Percentiles rank a stretch among this genome's conserved stretches.
phyloP scores from a whole-genome alignment of 1,284 basidiomycete genomes.

The Cystobasidium sp. region DNA sequence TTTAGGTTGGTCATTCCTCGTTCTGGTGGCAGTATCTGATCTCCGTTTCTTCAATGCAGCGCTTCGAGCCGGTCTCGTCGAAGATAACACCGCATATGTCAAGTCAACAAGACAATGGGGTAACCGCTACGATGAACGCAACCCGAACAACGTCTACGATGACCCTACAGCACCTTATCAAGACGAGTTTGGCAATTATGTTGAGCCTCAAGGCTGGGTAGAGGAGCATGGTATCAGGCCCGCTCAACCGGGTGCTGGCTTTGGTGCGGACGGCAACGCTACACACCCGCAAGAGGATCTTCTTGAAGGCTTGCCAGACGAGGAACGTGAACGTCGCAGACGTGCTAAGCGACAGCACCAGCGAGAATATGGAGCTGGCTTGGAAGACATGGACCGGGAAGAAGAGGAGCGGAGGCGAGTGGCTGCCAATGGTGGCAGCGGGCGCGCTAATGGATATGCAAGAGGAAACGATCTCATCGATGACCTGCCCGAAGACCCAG shows the following conservation, averaged over 20 bases:
- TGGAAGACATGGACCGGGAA: constrained; percentile 35
- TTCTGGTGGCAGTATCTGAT: background rate
- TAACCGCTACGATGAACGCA: constrained; percentile 37
- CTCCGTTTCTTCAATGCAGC: background rate
- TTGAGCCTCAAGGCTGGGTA: constrained; percentile 21
- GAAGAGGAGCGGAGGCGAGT: constrained; percentile 23
- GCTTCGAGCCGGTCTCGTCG: constrained; percentile 39
- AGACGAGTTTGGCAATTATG: constrained; percentile 42
- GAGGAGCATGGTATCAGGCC: constrained; percentile 42
- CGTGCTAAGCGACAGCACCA: constrained; percentile 16
- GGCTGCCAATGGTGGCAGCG: background rate
- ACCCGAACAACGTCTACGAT: constrained; percentile 42
- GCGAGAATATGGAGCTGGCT: constrained; percentile 33
- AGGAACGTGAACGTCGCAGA: constrained; percentile 29
- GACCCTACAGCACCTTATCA: constrained; percentile 21
- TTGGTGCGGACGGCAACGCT: constrained; percentile 31
- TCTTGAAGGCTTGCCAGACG: constrained; percentile 31
- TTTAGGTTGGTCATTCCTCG: background rate
- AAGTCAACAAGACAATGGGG: constrained; percentile 44
- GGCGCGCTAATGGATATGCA: background rate
- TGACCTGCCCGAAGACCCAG: constrained; percentile 34
- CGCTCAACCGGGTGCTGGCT: constrained; percentile 34
- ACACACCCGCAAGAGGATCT: constrained; percentile 18
- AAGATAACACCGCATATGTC: constrained; percentile 39
- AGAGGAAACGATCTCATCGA: constrained; percentile 30